Conservation (phyloP, 306 rosid genomes). For the Quercus berberidifolia region DNA sequence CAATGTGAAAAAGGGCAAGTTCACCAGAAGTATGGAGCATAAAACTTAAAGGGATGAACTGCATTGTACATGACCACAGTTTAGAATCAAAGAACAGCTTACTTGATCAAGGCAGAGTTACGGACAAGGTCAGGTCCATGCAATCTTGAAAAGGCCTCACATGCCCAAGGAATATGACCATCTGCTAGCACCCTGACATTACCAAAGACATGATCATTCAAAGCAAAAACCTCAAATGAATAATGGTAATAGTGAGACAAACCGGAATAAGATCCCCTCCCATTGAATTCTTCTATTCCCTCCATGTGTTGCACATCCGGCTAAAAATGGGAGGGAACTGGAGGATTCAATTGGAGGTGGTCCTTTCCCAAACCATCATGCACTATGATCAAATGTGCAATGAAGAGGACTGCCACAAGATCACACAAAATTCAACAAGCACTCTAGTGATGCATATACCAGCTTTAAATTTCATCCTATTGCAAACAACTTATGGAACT, state of each 20-base stretch:
- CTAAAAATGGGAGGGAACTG: too few species aligned
- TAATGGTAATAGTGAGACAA: not conserved
- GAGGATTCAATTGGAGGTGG: too few species aligned
- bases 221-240: conserved; percentile 16
- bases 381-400: not conserved
- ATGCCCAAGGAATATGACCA: conserved; percentile 86
- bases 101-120: conserved; percentile 49
- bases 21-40: not conserved
- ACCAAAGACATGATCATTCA: conserved; percentile 21
- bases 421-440: not conserved
- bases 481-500: not conserved
- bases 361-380: not conserved
- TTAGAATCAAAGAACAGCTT: conserved; percentile 15
- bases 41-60: not conserved
- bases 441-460: not conserved
- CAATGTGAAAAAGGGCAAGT: not conserved
- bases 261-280: not conserved
- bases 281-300: too few species aligned
- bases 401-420: not conserved
- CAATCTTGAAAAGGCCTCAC: conserved; percentile 62
- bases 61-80: conserved; percentile 1
- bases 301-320: too few species aligned
- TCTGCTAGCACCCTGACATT: conserved; percentile 68
- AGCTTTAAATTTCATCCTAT: not conserved
- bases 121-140: conserved; percentile 50